Percentiles rank a stretch among this genome's conserved stretches.
Evolutionary conservation across 108 stramenopile genomes (phyloP).

Genomic region (Halocafeteria seosinensis): DNA sequence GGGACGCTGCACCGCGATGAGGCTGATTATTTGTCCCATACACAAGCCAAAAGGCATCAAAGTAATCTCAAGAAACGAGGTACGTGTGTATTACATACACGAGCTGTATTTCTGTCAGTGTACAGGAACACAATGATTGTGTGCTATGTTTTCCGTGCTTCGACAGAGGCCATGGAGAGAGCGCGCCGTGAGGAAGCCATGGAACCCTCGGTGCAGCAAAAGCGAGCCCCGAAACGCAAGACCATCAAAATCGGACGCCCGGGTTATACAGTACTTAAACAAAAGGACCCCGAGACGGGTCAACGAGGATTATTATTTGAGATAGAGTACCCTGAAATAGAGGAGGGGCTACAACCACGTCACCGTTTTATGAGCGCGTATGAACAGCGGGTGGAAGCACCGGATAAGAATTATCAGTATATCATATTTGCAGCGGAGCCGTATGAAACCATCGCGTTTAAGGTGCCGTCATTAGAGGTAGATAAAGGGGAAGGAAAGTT

Average conservation of each 20-base stretch:
- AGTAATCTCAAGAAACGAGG: slow-evolving; percentile 62
- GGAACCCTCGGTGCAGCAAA: background rate
- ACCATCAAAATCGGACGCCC: slow-evolving; percentile 84
- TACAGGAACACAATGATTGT: too few species aligned
- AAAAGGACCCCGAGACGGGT: slow-evolving; percentile 56
- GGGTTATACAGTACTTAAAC: slow-evolving; percentile 91
- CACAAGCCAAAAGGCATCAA: slow-evolving; percentile 98
- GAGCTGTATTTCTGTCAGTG: too few species aligned
- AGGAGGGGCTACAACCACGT: slow-evolving; percentile 67
- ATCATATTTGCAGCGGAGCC: slow-evolving; percentile 92
- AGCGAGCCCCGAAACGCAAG: background rate
- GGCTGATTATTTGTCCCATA: slow-evolving; percentile 95
- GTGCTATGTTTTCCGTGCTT: too few species aligned
- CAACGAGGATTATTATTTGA: slow-evolving; percentile 81
- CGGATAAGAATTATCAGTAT: slow-evolving; percentile 82
- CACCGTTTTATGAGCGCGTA: slow-evolving; percentile 98
- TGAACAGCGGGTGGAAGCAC: slow-evolving; percentile 84
- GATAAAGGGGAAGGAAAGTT: slow-evolving; percentile 74
- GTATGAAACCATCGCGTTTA: slow-evolving; percentile 96
- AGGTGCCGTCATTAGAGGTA: slow-evolving; percentile 83
- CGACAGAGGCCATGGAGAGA: background rate
- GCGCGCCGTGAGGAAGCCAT: background rate
- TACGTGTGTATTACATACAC: too few species aligned
- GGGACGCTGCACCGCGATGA: slow-evolving; percentile 92
- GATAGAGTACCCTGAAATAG: slow-evolving; percentile 82